Percentiles rank a stretch among this genome's conserved stretches.
These are phyloP conservation scores for Penicillium pancosmium DNA, from an alignment of 495 filamentous ascomycete genomes.

Conservation along the genomic window DNA sequence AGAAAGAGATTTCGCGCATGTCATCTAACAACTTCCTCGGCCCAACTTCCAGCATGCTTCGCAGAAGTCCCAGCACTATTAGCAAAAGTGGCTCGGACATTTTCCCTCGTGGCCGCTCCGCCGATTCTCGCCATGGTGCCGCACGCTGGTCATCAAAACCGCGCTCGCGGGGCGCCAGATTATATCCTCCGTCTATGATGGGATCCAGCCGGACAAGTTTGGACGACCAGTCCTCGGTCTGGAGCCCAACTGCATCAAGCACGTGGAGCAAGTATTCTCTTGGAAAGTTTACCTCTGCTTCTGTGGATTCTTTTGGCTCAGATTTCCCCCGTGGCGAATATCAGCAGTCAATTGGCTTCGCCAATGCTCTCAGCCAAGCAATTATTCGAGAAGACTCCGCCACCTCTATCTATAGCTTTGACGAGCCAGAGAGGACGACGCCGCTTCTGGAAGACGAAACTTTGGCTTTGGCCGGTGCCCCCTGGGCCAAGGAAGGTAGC, in stretches of 20 bases:
- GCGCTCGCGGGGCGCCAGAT: conserved; percentile 70
- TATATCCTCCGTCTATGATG: conserved; percentile 77
- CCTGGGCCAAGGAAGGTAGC: conserved; percentile 97
- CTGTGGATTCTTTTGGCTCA: conserved; percentile 83
- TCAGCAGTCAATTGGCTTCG: conserved; percentile 96
- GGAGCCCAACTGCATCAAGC: conserved; percentile 85
- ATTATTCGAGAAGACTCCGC: conserved; percentile 91
- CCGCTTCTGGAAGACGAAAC: conserved; percentile 89
- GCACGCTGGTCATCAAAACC: conserved; percentile 83
- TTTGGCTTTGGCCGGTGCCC: conserved; percentile 84
- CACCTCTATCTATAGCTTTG: conserved; percentile 51
- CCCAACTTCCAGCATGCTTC: conserved; percentile 59
- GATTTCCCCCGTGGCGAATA: conserved; percentile 81
- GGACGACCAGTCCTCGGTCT: conserved; percentile 87
- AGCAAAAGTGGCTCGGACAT: conserved; percentile 86
- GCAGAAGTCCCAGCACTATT: conserved; percentile 83
- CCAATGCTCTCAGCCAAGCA: conserved; percentile 93
- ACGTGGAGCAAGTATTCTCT: conserved; percentile 95
- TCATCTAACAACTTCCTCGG: conserved; percentile 52
- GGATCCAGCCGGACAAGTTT: conserved; percentile 93
- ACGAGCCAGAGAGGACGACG: conserved; percentile 57
- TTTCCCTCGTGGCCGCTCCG: conserved; percentile 69
- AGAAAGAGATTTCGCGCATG: conserved; percentile 41
- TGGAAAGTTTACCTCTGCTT: conserved; percentile 86
- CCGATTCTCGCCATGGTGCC: conserved; percentile 66